Evolutionary conservation across 139 green algal species (phyloP), one percentile per base, ranked within the genome.

Genomic region (Chlorella sp.): DNA sequence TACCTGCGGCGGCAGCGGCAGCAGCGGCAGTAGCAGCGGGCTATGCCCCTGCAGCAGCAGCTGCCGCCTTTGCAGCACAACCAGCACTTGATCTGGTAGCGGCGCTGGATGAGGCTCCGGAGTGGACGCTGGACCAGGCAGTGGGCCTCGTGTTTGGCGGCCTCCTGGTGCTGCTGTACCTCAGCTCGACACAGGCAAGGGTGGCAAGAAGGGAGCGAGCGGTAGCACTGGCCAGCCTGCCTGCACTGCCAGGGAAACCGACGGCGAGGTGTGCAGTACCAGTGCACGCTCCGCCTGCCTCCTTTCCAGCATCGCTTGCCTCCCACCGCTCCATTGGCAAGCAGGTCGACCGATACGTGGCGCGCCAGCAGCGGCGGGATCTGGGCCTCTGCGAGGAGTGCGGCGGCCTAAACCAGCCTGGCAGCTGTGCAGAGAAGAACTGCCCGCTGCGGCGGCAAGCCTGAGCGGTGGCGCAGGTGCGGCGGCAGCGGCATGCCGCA

Each of bases 41-140:
- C 38, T 11, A 39, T 30, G 32, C 74, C 11, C 51, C 51, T 21
- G 41, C 51, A 5, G 75, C 56, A 26, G 55, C 56, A 23, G 28
- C 63, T 30, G 11, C n/a, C 16, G 73, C 73, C n/a, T 9, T 57
- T 3, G 12, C 30, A 41, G 55, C 78, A 36, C 51, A 74, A 56
- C 70, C 76, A 28, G 5, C 51, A 3, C 21, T 39, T 11, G 39
- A 69, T 11, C 67, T 85, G 26, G 80, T 65, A 26, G 80, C 38
- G 4, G 81, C 57, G 1, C 26, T 94, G 74, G 93, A 94, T 28
- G 78, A 64, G n/a, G 88, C 91, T 82, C 94, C 94, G 9, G 74
- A 39, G 0, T 97, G 94, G 94, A 97, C 94, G 12, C 83, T 97
- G 44, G 94, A 97, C 63, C 94, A 97, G 78, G 94, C 95, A 55